Conservation (phyloP, 495 filamentous ascomycete species). For the Talaromyces stipitatus region DNA sequence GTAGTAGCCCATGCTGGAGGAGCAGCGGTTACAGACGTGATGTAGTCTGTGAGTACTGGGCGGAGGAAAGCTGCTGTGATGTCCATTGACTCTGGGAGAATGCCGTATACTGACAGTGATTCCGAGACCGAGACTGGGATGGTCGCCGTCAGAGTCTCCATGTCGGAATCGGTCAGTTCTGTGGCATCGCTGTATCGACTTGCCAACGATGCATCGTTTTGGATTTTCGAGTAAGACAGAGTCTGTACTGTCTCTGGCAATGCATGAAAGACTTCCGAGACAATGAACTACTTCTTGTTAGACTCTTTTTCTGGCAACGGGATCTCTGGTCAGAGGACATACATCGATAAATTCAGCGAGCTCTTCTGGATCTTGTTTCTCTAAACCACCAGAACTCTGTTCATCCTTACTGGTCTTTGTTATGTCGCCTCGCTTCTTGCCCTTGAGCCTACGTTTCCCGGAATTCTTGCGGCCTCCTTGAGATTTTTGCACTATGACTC, state of each 20-base stretch:
- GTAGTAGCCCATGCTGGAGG: conserved; percentile 55
- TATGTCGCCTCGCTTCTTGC: conserved; percentile 20
- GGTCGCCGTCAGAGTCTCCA: conserved; percentile 30
- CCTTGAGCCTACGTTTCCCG: conserved; percentile 32
- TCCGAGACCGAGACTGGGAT: conserved; percentile 49
- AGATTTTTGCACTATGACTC: conserved; percentile 48
- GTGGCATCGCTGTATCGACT: conserved; percentile 40
- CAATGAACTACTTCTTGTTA: conserved; percentile 54
- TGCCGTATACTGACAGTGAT: conserved; percentile 53
- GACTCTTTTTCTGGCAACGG: not conserved
- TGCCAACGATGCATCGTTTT: conserved; percentile 40
- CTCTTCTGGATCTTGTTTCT: conserved; percentile 50
- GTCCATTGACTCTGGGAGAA: conserved; percentile 39
- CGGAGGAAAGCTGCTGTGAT: conserved; percentile 47
- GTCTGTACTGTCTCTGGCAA: conserved; percentile 53
- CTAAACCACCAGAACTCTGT: conserved; percentile 6
- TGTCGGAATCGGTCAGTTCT: conserved; percentile 35
- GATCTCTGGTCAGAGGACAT: conserved; percentile 8
- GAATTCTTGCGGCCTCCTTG: conserved; percentile 28
- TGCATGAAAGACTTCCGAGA: conserved; percentile 55
- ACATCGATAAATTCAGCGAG: conserved; percentile 67
- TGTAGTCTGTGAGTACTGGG: conserved; percentile 53
- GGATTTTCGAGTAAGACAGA: conserved; percentile 50
- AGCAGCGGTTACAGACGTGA: conserved; percentile 41
- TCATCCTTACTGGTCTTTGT: conserved; percentile 24